These are phyloP conservation scores for Capsella bursapastoris DNA, from an alignment of 345 rosid genomes.

Conservation along the genomic window DNA sequence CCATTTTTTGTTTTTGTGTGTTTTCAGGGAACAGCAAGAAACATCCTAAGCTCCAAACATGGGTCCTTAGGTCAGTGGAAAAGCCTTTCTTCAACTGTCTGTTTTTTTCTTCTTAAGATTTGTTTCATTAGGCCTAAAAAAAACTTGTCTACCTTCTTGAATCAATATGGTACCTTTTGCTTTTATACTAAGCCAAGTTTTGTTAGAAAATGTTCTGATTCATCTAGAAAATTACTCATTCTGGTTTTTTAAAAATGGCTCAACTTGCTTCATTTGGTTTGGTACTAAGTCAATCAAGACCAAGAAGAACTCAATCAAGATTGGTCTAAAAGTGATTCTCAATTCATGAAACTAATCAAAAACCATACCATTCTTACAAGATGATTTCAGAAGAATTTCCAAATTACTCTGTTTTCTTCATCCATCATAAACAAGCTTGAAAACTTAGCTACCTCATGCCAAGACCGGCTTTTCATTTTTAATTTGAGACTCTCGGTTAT, in stretches of 20 bases:
- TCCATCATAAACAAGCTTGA: conserved; percentile 8
- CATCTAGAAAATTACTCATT: background rate
- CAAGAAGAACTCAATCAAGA: conserved; percentile 24
- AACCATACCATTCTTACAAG: background rate
- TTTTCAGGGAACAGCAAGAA: conserved; percentile 59
- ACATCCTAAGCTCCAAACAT: conserved; percentile 52
- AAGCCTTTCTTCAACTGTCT: conserved; percentile 1
- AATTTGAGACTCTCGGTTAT: background rate
- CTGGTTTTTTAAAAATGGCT: conserved; percentile 2
- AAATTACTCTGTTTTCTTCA: conserved; percentile 6
- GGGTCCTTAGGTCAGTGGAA: conserved; percentile 54
- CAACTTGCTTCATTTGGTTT: conserved; percentile 13
- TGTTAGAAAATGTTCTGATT: background rate
- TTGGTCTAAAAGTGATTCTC: background rate
- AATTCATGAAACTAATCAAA: conserved; percentile 9
- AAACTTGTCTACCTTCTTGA: conserved; percentile 1
- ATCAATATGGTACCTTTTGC: background rate
- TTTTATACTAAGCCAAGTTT: conserved; percentile 4
- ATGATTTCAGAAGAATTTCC: background rate
- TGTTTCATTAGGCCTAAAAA: conserved; percentile 1
- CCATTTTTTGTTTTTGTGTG: background rate
- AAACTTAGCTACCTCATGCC: background rate
- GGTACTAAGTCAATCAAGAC: conserved; percentile 9
- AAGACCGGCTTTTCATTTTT: background rate
- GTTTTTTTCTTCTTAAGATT: conserved; percentile 7